phyloP scores from a whole-genome alignment of 306 rosid genomes.

The Cotoneaster glaucophyllus region DNA sequence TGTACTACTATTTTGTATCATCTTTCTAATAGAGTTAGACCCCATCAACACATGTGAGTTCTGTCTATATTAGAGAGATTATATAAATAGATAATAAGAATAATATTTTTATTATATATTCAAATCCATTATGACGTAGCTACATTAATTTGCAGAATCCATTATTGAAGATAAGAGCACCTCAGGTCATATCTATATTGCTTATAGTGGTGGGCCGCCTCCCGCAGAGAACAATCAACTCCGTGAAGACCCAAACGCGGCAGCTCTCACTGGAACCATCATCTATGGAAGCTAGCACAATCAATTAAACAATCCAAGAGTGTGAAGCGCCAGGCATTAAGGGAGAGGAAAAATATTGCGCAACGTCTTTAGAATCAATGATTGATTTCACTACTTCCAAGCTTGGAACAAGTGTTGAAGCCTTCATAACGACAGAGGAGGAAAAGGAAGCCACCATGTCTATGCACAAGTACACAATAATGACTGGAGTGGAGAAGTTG shows the following conservation, averaged over 20 bases:
- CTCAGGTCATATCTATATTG: too few relatives aligned
- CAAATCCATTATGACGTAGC: too few relatives aligned
- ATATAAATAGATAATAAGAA: too few relatives aligned
- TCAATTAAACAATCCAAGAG: slow-evolving; percentile 44
- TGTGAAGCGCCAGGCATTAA: slow-evolving; percentile 34
- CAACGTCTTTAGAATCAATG: slow-evolving; percentile 87
- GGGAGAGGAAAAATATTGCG: slow-evolving; percentile 72
- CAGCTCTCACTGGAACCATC: slow-evolving; percentile 35
- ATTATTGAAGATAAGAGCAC: slow-evolving; percentile 49
- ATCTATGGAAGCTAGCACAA: slow-evolving; percentile 34
- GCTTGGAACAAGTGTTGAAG: slow-evolving; percentile 45
- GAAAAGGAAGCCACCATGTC: slow-evolving; percentile 18
- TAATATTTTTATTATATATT: too few relatives aligned
- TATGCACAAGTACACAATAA: slow-evolving; percentile 36
- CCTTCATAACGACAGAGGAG: slow-evolving; percentile 45
- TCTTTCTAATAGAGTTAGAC: too few relatives aligned
- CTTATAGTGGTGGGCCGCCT: too few relatives aligned
- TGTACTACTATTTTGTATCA: too few relatives aligned
- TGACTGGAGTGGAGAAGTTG: slow-evolving; percentile 35
- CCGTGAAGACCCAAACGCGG: slow-evolving; percentile 35
- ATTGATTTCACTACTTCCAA: slow-evolving; percentile 61
- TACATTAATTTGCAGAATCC: slow-evolving; percentile 12
- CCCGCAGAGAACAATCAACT: slow-evolving; percentile 36
- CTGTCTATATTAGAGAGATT: too few relatives aligned
- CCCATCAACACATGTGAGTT: too few relatives aligned